These are phyloP conservation scores for Xylaria sp. DNA, from an alignment of 2,329 filamentous ascomycete genomes.

Conservation along the genomic window DNA sequence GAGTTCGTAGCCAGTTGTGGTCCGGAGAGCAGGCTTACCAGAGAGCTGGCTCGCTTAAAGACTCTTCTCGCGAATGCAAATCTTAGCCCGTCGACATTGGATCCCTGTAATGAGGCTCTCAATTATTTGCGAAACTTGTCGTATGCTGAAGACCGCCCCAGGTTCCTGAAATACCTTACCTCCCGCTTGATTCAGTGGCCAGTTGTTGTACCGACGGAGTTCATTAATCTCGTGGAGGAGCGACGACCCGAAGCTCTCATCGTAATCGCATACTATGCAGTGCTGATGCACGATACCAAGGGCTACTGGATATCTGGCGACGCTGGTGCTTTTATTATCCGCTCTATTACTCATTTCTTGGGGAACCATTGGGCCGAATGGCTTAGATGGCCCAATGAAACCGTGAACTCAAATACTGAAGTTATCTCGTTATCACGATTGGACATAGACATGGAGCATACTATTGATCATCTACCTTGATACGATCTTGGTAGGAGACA, in stretches of 20 bases:
- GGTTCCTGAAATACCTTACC: neutral
- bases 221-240: conserved; percentile 49
- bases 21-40: conserved; percentile 10
- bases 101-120: conserved; percentile 22
- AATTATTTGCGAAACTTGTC: conserved; percentile 9
- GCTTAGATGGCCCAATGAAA: conserved; percentile 43
- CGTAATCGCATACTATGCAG: conserved; percentile 56
- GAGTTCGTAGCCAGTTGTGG: conserved; percentile 2
- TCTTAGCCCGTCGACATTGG: neutral
- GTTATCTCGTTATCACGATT: neutral
- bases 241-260: conserved; percentile 55
- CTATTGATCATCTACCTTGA: conserved; percentile 7
- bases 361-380: conserved; percentile 44
- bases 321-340: conserved; percentile 41
- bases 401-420: conserved; percentile 3
- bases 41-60: conserved; percentile 16
- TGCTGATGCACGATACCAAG: conserved; percentile 52
- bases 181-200: conserved; percentile 37
- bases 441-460: conserved; percentile 12
- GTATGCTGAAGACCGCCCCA: neutral
- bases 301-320: conserved; percentile 51
- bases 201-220: conserved; percentile 41
- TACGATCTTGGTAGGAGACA: neutral
- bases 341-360: conserved; percentile 37
- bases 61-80: conserved; percentile 8